These are phyloP conservation scores for Arachnomyces sp. DNA, from an alignment of 2,329 filamentous ascomycete genomes.

Conservation along the genomic window DNA sequence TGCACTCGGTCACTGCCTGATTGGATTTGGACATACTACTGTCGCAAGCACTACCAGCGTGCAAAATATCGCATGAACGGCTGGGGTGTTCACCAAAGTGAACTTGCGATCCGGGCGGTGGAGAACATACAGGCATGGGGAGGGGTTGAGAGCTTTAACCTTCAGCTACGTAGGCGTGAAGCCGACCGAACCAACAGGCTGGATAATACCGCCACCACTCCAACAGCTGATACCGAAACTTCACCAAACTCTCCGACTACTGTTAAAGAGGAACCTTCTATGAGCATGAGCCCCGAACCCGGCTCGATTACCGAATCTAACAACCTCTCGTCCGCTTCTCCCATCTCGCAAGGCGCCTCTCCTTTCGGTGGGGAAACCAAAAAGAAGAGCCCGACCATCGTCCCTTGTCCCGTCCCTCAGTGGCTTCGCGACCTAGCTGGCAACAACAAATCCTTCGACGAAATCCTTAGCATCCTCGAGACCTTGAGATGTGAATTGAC, in stretches of 20 bases:
- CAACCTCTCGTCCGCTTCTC: no score
- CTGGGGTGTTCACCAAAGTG: slow-evolving; percentile 56
- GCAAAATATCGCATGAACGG: slow-evolving; percentile 56
- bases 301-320: neutral
- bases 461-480: slow-evolving; percentile 22
- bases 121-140: slow-evolving; percentile 57
- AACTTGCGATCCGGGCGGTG: slow-evolving; percentile 58
- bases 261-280: neutral
- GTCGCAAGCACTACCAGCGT: slow-evolving; percentile 77
- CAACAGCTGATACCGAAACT: neutral
- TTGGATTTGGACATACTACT: slow-evolving; percentile 66
- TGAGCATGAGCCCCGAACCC: neutral
- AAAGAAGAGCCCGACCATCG: slow-evolving; percentile 19
- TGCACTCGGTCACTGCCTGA: slow-evolving; percentile 64
- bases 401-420: slow-evolving; percentile 23
- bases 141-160: slow-evolving; percentile 52
- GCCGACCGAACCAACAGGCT: slow-evolving; percentile 5
- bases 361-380: slow-evolving; percentile 5
- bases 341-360: neutral
- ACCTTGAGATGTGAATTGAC: slow-evolving; percentile 18
- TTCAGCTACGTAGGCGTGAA: slow-evolving; percentile 59
- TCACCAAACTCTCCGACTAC: neutral
- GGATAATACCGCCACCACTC: neutral
- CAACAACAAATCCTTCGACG: slow-evolving; percentile 20
- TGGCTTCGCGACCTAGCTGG: slow-evolving; percentile 25